phyloP scores from a whole-genome alignment of 495 filamentous ascomycete species.

The Neurospora intermedia region DNA sequence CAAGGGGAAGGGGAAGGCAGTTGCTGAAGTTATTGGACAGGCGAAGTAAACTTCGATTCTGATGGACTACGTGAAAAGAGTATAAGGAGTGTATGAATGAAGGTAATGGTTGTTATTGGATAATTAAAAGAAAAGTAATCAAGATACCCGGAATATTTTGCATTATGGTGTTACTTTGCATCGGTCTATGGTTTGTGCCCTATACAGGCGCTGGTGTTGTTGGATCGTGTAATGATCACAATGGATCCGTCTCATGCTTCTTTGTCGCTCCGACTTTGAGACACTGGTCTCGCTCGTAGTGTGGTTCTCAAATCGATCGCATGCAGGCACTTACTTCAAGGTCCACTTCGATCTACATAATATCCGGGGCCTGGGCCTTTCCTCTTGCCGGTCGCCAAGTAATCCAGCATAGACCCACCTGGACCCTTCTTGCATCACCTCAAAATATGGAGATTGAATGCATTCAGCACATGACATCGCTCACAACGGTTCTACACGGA shows the following conservation, averaged over 20 bases:
- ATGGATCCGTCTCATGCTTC: neutral
- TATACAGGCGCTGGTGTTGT: neutral
- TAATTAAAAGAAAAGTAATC: neutral
- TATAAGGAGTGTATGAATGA: neutral
- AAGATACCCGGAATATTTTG: neutral
- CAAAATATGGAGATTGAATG: neutral
- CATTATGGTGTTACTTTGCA: neutral
- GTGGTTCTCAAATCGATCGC: neutral
- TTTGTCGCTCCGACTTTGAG: neutral
- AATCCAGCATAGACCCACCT: neutral
- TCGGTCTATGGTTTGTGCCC: neutral
- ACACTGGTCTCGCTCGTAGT: too few species aligned
- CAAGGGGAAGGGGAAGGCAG: neutral
- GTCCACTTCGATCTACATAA: neutral
- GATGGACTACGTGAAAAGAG: too few species aligned
- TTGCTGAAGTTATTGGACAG: neutral
- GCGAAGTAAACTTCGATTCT: neutral
- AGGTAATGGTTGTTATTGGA: neutral
- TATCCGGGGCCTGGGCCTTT: neutral
- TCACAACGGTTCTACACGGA: neutral
- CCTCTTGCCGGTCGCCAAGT: neutral
- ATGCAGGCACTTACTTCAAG: neutral
- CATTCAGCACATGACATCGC: neutral
- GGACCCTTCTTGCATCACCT: neutral
- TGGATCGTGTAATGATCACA: neutral